These are phyloP conservation scores for Jatropha multifida DNA, from an alignment of 441 rosid species.

Conservation along the genomic window DNA sequence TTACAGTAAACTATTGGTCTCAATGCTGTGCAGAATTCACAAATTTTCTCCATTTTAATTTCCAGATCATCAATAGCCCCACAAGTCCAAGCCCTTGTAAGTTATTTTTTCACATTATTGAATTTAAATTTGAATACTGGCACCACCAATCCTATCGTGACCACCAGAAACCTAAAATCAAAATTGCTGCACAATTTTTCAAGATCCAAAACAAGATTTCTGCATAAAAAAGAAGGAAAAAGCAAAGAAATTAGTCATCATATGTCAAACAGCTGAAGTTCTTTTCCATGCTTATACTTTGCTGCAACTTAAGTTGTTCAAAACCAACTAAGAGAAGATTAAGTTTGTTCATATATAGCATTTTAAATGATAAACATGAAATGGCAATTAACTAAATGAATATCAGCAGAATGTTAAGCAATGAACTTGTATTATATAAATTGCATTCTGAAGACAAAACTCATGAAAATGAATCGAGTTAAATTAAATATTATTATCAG, in stretches of 20 bases:
- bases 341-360: neutral
- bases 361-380: too few relatives aligned
- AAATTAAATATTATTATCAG: too few relatives aligned
- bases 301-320: neutral
- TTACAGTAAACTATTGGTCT: constrained; percentile 77
- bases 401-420: too few relatives aligned
- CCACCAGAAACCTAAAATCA: constrained; percentile 2
- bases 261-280: neutral
- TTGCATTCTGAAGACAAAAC: neutral
- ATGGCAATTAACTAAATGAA: too few relatives aligned
- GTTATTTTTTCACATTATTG: neutral
- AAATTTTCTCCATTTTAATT: constrained; percentile 62
- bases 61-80: constrained; percentile 15
- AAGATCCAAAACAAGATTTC: constrained; percentile 18
- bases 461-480: neutral
- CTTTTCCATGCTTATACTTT: neutral
- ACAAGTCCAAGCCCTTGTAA: constrained; percentile 11
- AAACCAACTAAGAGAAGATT: neutral
- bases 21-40: constrained; percentile 68
- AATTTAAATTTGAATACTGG: neutral
- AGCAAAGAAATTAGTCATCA: neutral
- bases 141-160: neutral
- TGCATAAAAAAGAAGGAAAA: neutral
- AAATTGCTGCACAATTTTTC: neutral
- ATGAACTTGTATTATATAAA: neutral